Evolutionary conservation across 306 rosid genomes (phyloP).

Genomic region (Mimosa pudica): DNA sequence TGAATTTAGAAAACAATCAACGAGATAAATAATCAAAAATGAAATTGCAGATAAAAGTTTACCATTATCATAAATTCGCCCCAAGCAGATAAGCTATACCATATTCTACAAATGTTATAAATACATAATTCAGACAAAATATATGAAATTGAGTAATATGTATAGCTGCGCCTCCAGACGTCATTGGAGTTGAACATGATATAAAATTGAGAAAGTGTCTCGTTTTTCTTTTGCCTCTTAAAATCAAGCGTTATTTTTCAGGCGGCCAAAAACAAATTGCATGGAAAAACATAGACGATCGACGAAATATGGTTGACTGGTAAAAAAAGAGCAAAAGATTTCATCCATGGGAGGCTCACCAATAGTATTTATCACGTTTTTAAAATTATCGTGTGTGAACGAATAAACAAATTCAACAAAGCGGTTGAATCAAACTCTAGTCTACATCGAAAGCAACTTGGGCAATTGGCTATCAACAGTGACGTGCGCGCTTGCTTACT

Average conservation of each 20-base stretch:
- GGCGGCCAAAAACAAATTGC: too few species aligned
- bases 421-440: too few species aligned
- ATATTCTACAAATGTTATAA: neutral
- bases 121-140: neutral
- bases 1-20: neutral
- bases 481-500: too few species aligned
- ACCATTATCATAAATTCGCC: neutral
- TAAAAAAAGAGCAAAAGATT: too few species aligned
- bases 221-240: constrained; percentile 2
- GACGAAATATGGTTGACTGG: too few species aligned
- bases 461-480: too few species aligned
- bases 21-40: neutral
- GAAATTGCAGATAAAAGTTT: neutral
- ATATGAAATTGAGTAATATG: neutral
- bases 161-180: neutral
- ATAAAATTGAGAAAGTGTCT: neutral
- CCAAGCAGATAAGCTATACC: too few species aligned
- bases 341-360: too few species aligned
- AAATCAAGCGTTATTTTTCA: too few species aligned
- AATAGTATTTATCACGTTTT: neutral
- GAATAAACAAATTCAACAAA: too few species aligned
- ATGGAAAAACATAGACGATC: too few species aligned
- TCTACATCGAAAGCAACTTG: neutral
- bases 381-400: too few species aligned
- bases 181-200: neutral